phyloP scores from a whole-genome alignment of 2,329 filamentous ascomycete species.

The Sphaerostilbella broomeana region DNA sequence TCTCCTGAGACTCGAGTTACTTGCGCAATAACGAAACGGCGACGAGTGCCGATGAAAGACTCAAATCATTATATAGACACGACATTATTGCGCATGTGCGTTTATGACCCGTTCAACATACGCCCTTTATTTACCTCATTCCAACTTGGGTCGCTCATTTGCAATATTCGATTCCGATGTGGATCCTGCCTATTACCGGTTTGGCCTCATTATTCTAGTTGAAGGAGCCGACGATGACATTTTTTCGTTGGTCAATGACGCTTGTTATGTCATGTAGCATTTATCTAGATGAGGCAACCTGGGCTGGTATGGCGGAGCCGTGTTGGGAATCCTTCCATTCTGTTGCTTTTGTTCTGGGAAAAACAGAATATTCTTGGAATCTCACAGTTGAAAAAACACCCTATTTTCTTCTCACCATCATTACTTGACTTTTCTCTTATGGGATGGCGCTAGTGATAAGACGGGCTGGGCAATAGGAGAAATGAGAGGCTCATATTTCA shows the following conservation, averaged over 20 bases:
- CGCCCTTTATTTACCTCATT: conserved; percentile 10
- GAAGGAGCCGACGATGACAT: too few species aligned
- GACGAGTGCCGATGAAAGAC: conserved; percentile 14
- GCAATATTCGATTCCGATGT: too few species aligned
- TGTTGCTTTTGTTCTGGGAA: conserved; percentile 3
- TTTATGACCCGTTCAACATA: conserved; percentile 12
- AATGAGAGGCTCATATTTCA: conserved; percentile 5
- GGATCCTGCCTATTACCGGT: neutral
- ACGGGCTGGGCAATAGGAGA: conserved; percentile 14
- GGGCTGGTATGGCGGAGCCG: neutral
- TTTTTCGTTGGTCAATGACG: too few species aligned
- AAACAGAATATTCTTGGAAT: conserved; percentile 16
- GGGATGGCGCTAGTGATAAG: conserved; percentile 24
- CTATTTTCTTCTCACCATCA: conserved; percentile 14
- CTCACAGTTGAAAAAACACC: neutral
- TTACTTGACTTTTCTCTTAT: conserved; percentile 21
- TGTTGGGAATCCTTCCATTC: neutral
- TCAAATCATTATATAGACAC: conserved; percentile 25
- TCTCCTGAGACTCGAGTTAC: conserved; percentile 16
- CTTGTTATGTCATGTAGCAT: too few species aligned
- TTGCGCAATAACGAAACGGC: conserved; percentile 13
- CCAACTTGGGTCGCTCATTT: conserved; percentile 13
- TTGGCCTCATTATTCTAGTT: too few species aligned
- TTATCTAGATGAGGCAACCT: neutral
- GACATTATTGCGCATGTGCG: conserved; percentile 24